Evolutionary conservation across 768 basidiomycete species (phyloP), one percentile per base, ranked within the genome.

Genomic region (Lactarius vividus): DNA sequence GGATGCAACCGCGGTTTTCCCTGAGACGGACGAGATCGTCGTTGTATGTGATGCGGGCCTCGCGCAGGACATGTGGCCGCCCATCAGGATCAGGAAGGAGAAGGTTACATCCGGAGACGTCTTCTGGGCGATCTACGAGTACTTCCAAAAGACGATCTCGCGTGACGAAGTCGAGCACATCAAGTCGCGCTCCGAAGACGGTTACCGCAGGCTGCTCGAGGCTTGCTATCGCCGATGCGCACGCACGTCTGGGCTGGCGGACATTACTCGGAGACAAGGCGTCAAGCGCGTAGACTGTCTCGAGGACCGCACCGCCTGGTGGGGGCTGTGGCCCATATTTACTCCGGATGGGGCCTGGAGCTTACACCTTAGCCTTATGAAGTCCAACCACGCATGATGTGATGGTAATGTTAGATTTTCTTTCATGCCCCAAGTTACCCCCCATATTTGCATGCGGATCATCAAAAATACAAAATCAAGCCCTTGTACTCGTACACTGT

Each of bases 41-140:
- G 44, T 69, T 52, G 59, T 61, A 6, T 67, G 65, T 52, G 31
- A 61, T 28, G 10, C 37, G 2, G 66, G 62, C 23, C 46, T 63
- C 10, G 44, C 39, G 7, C 58, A 49, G 28, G 66, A 68, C 16
- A 54, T 60, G 49, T 68, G 62, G 66, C 55, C 62, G 8, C 63
- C 62, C 40, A 68, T 70, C 44, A 37, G 35, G 35, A 49, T 70
- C 29, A 31, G 56, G 57, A 61, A 58, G 37, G n/a, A 53, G n/a
- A 52, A 42, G 35, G 42, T 70, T 40, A 56, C 66, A 8, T 52
- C 53, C 10, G 62, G 67, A 23, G 69, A 70, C 23, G 63, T 70
- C 13, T 70, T 68, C 31, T 54, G 63, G 67, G 61, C 66, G 20
- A 67, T 70, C 16, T 70, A 68, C 9, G 53, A 70, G 31, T 70